These are phyloP conservation scores for Tranzscheliella williamsii DNA, from an alignment of 1,284 basidiomycete species.

Conservation along the genomic window DNA sequence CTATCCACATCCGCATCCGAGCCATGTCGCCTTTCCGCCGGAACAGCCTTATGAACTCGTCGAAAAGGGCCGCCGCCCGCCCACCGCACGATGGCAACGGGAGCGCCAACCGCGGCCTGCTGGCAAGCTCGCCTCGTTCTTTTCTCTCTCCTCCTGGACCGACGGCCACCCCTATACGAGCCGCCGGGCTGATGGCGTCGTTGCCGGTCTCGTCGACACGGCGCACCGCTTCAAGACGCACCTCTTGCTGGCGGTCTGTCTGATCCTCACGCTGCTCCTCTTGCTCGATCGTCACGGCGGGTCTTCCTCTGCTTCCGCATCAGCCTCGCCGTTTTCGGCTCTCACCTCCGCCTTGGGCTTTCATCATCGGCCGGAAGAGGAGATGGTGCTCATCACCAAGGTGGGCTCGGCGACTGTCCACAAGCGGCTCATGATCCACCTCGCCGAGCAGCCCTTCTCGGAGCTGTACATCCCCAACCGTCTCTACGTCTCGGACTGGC, in stretches of 20 bases:
- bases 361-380: constrained; percentile 8
- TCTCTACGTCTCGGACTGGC: constrained; percentile 25
- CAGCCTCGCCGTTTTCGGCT: not conserved
- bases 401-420: constrained; percentile 24
- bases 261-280: constrained; percentile 4
- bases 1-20: no score
- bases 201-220: not conserved
- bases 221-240: constrained; percentile 1
- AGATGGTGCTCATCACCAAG: constrained; percentile 36
- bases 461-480: constrained; percentile 12
- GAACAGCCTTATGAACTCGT: no score
- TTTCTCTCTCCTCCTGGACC: not conserved
- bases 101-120: no score
- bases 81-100: no score
- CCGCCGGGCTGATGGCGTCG: not conserved
- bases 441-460: constrained; percentile 4
- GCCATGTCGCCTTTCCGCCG: no score
- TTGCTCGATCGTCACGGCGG: not conserved
- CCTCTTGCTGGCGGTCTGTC: constrained; percentile 6
- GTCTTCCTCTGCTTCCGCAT: not conserved
- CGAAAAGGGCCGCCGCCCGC: no score
- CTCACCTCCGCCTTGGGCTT: constrained; percentile 1
- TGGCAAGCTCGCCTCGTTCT: not conserved
- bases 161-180: no score
- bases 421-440: constrained; percentile 21